Percentiles rank a stretch among this genome's conserved stretches.
phyloP scores from a whole-genome alignment of 2,329 filamentous ascomycete genomes.

The Fusarium siculi region DNA sequence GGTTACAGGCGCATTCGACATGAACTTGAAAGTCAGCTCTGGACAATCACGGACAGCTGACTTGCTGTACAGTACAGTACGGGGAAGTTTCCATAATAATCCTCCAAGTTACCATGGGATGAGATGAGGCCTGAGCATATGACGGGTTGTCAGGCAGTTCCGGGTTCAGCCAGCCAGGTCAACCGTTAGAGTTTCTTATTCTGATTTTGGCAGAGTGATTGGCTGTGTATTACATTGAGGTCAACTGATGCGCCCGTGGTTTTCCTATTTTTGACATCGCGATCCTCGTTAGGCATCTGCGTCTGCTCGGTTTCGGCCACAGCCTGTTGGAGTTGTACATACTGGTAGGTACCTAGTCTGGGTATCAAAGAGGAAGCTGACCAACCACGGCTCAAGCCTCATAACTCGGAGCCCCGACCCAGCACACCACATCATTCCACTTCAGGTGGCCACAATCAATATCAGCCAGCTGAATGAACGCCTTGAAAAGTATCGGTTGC shows the following conservation, averaged over 20 bases:
- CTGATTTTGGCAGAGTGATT: constrained; percentile 13
- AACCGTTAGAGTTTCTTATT: constrained; percentile 16
- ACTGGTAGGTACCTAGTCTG: neutral
- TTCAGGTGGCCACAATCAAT: neutral
- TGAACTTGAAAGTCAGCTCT: constrained; percentile 11
- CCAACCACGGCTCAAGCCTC: constrained; percentile 22
- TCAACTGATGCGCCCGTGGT: constrained; percentile 19
- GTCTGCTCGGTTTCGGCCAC: constrained; percentile 20
- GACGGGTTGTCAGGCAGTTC: constrained; percentile 20
- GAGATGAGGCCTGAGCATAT: constrained; percentile 16
- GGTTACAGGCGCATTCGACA: constrained; percentile 8
- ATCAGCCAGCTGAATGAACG: constrained; percentile 17
- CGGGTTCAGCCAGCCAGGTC: constrained; percentile 32
- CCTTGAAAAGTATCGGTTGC: neutral
- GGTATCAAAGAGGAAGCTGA: neutral
- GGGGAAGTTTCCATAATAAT: constrained; percentile 12
- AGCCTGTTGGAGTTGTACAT: constrained; percentile 1
- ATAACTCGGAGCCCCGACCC: constrained; percentile 3
- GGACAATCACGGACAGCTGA: constrained; percentile 19
- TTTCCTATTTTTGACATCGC: constrained; percentile 12
- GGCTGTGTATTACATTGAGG: constrained; percentile 4
- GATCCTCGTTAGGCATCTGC: constrained; percentile 14
- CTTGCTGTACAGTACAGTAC: neutral
- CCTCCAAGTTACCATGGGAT: neutral
- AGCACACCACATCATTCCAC: constrained; percentile 30